Conservation (phyloP, 495 filamentous ascomycete genomes). For the Parathielavia hyrcaniae region DNA sequence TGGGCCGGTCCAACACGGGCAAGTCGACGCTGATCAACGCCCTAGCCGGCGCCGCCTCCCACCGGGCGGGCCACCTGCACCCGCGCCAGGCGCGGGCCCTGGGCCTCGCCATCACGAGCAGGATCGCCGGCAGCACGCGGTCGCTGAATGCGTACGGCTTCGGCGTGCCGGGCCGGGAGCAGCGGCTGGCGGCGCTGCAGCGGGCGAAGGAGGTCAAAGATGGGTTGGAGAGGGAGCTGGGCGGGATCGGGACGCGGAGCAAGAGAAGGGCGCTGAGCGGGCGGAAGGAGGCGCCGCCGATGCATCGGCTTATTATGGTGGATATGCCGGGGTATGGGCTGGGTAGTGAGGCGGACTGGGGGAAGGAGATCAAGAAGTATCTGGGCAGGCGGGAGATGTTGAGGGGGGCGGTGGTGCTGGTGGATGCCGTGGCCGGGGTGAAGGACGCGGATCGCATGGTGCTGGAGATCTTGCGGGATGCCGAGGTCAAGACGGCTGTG, state of each 20-base stretch:
- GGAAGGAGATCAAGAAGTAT: slow-evolving; percentile 80
- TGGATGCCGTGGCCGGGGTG: slow-evolving; percentile 75
- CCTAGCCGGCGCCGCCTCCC: slow-evolving; percentile 50
- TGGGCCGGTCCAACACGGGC: slow-evolving; percentile 84
- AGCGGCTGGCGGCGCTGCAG: slow-evolving; percentile 12
- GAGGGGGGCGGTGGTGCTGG: slow-evolving; percentile 71
- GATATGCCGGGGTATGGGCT: slow-evolving; percentile 96
- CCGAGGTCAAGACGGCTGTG: slow-evolving; percentile 65
- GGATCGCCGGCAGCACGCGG: slow-evolving; percentile 67
- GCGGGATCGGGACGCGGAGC: not conserved
- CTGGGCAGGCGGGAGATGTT: slow-evolving; percentile 65
- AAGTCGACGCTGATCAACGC: slow-evolving; percentile 87
- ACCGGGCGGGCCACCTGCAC: slow-evolving; percentile 22
- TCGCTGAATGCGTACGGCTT: slow-evolving; percentile 84
- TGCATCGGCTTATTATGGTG: slow-evolving; percentile 58
- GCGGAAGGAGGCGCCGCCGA: slow-evolving; percentile 42
- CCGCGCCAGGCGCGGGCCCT: slow-evolving; percentile 19
- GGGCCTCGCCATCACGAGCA: slow-evolving; percentile 56
- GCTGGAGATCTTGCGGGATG: slow-evolving; percentile 55
- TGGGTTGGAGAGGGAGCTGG: not conserved
- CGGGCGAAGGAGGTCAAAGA: slow-evolving; percentile 21
- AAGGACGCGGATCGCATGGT: slow-evolving; percentile 65
- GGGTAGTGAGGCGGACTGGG: slow-evolving; percentile 71
- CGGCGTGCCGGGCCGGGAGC: slow-evolving; percentile 38
- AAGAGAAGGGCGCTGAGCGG: not conserved